A percentile compares a stretch with the other conserved stretches of the same genome.
phyloP scores from a whole-genome alignment of 1,139 yeast genomes.

The Nakaseomyces uthaithaninus region DNA sequence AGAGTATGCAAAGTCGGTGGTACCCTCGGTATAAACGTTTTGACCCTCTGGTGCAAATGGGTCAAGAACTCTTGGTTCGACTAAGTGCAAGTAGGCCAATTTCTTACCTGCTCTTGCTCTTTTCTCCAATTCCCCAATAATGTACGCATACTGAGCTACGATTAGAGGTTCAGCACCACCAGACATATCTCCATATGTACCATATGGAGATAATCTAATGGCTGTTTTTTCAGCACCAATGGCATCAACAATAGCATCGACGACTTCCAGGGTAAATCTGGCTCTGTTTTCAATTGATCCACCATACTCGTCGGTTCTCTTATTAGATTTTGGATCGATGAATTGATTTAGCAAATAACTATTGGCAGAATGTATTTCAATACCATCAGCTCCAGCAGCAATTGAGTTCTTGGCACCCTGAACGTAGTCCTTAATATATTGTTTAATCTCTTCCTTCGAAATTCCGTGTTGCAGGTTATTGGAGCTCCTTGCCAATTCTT shows the following conservation, averaged over 20 bases:
- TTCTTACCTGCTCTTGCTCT: constrained; percentile 31
- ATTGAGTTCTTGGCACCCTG: constrained; percentile 29
- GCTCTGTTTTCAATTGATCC: constrained; percentile 36
- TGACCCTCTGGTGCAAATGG: constrained; percentile 13
- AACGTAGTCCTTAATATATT: constrained; percentile 20
- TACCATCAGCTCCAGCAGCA: constrained; percentile 35
- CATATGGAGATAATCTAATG: constrained; percentile 34
- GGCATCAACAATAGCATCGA: constrained; percentile 29
- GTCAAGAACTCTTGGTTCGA: constrained; percentile 37
- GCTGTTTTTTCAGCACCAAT: constrained; percentile 29
- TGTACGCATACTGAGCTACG: constrained; percentile 29
- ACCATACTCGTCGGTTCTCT: constrained; percentile 39
- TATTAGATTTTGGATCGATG: constrained; percentile 33
- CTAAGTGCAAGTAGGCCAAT: constrained; percentile 43
- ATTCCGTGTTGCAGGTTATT: constrained; percentile 19
- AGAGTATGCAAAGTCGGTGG: constrained; percentile 26
- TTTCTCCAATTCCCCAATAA: constrained; percentile 28
- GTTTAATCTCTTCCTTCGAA: constrained; percentile 22
- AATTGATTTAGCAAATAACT: constrained; percentile 34
- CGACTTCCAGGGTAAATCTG: constrained; percentile 28
- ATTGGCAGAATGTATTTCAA: constrained; percentile 36
- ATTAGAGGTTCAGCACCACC: constrained; percentile 30
- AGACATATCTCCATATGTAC: constrained; percentile 31
- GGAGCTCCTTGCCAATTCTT: constrained; percentile 19
- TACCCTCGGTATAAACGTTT: constrained; percentile 11